Percentiles rank a stretch among this genome's conserved stretches.
These are phyloP conservation scores for Sisymbrium altissimum DNA, from an alignment of 345 rosid genomes.

Conservation along the genomic window DNA sequence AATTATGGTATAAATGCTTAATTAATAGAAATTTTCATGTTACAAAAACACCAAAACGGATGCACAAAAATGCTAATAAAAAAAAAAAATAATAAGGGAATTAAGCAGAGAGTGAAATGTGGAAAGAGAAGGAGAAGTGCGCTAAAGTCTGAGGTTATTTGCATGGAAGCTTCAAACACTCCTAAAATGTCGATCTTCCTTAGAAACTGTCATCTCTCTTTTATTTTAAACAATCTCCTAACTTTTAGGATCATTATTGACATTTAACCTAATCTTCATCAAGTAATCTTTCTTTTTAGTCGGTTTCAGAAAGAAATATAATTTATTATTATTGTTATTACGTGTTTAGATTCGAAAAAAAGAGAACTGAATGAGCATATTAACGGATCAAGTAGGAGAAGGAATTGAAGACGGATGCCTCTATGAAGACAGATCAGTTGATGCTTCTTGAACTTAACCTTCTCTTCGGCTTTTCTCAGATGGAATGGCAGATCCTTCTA, in stretches of 20 bases:
- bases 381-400: conserved; percentile 41
- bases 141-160: conserved; percentile 52
- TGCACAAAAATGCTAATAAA: not conserved
- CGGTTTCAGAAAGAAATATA: not conserved
- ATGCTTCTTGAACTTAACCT: conserved; percentile 50
- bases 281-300: not conserved
- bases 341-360: not conserved
- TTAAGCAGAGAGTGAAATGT: conserved; percentile 27
- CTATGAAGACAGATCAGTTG: conserved; percentile 81
- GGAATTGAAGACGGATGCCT: conserved; percentile 56
- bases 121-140: conserved; percentile 47
- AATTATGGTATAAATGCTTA: too few relatives aligned
- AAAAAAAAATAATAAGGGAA: not conserved
- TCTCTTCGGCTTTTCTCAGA: conserved; percentile 52
- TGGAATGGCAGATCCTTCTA: conserved; percentile 99
- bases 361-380: conserved; percentile 13
- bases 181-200: conserved; percentile 33
- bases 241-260: conserved; percentile 11
- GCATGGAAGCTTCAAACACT: conserved; percentile 45
- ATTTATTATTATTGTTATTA: not conserved
- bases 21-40: too few relatives aligned
- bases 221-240: conserved; percentile 18
- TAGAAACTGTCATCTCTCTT: conserved; percentile 2
- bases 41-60: too few relatives aligned
- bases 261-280: not conserved